Conservation (phyloP, 495 filamentous ascomycete species). For the Glarea lozoyensis region DNA sequence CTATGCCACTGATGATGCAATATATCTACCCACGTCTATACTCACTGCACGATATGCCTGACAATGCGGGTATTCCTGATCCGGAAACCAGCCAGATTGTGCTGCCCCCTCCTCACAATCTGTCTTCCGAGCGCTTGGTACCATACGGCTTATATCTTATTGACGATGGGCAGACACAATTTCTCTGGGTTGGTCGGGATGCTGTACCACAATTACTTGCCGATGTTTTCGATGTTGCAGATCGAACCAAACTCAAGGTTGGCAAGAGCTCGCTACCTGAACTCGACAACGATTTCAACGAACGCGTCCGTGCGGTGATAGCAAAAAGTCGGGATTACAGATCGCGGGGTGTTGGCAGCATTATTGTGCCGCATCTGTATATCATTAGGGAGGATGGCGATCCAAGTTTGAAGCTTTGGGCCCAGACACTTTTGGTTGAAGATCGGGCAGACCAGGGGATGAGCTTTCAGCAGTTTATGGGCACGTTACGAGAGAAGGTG, state of each 20-base stretch:
- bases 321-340: conserved; percentile 86
- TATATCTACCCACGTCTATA: conserved; percentile 95
- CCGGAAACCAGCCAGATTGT: conserved; percentile 77
- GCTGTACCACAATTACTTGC: conserved; percentile 79
- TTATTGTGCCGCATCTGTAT: conserved; percentile 85
- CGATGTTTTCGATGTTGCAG: conserved; percentile 82
- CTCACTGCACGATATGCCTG: conserved; percentile 97
- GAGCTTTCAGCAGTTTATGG: conserved; percentile 90
- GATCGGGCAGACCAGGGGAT: conserved; percentile 90
- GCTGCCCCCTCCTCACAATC: conserved; percentile 75
- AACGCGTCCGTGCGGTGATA: conserved; percentile 78
- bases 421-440: conserved; percentile 90
- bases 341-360: conserved; percentile 79
- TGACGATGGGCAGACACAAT: conserved; percentile 95
- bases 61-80: conserved; percentile 79
- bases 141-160: conserved; percentile 95
- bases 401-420: conserved; percentile 91
- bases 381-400: conserved; percentile 93
- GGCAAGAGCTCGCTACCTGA: conserved; percentile 82
- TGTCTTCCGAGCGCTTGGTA: conserved; percentile 81
- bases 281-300: conserved; percentile 93
- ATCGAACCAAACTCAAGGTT: conserved; percentile 74
- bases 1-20: conserved; percentile 84
- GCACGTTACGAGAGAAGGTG: conserved; percentile 90
- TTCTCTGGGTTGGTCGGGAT: conserved; percentile 92